A percentile compares a stretch with the other conserved stretches of the same genome.
Conservation (phyloP, 108 stramenopile species). For the Pelagomonas calceolata region DNA sequence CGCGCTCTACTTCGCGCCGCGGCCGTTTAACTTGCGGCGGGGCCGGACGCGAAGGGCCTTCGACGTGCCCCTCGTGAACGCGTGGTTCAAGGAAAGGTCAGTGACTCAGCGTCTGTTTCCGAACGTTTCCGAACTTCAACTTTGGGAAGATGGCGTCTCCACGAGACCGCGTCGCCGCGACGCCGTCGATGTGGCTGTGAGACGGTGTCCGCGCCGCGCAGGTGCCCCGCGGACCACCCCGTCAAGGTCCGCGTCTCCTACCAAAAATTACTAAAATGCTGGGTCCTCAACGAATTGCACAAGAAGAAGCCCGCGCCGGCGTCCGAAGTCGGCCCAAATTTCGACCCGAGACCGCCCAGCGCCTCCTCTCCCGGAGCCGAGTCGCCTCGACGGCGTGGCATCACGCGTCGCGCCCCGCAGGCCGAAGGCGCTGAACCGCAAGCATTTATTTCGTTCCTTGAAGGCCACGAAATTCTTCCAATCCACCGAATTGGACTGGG, state of each 20-base stretch:
- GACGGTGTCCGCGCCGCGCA: too few species aligned
- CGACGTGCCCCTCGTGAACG: constrained; percentile 90
- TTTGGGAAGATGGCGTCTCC: too few species aligned
- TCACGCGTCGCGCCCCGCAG: too few species aligned
- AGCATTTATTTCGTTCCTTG: constrained; percentile 83
- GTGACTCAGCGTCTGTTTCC: too few species aligned
- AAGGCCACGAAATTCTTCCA: constrained; percentile 99
- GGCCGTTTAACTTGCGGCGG: constrained; percentile 83
- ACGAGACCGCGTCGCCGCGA: too few species aligned
- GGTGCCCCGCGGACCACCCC: constrained; percentile 72
- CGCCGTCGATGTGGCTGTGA: too few species aligned
- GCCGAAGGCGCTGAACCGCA: constrained; percentile 69
- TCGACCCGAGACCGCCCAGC: too few species aligned
- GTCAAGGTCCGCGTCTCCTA: constrained; percentile 97
- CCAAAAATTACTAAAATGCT: constrained; percentile 95
- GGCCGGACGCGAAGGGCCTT: constrained; percentile 84
- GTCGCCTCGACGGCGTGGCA: too few species aligned
- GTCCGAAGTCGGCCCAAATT: too few species aligned
- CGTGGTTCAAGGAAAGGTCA: constrained; percentile 79
- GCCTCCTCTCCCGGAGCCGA: too few species aligned
- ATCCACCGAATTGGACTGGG: constrained; percentile 98
- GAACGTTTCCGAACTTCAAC: too few species aligned
- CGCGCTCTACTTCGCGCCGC: constrained; percentile 87
- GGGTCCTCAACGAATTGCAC: constrained; percentile 90
- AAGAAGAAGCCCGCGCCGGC: constrained; percentile 60